phyloP scores from a whole-genome alignment of 352 stramenopile genomes.

The Pythium sp. region DNA sequence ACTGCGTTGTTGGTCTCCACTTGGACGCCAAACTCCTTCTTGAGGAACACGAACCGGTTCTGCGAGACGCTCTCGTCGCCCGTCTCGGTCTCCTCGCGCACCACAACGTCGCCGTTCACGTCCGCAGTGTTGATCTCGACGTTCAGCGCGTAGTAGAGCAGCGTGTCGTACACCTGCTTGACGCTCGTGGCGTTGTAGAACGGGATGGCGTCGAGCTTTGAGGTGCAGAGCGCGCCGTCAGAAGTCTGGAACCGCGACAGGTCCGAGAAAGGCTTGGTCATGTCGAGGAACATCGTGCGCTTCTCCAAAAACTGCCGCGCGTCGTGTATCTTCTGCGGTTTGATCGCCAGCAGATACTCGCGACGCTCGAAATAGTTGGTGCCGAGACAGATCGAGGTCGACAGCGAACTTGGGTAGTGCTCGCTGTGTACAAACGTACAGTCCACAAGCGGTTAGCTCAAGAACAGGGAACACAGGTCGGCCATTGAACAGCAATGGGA shows the following conservation, averaged over 20 bases:
- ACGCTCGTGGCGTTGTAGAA: constrained; percentile 11
- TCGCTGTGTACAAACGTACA: background rate
- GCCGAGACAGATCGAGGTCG: background rate
- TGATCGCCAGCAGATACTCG: background rate
- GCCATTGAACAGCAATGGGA: too few relatives aligned
- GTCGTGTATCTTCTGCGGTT: background rate
- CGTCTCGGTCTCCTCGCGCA: constrained; percentile 11
- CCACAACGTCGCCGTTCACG: constrained; percentile 6
- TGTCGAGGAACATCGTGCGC: constrained; percentile 19
- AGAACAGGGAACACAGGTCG: too few relatives aligned
- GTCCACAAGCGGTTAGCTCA: too few relatives aligned
- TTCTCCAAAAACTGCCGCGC: constrained; percentile 24
- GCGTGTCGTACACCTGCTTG: constrained; percentile 13
- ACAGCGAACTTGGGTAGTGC: background rate
- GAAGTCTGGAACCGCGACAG: constrained; percentile 20
- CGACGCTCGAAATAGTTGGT: background rate
- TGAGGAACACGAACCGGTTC: constrained; percentile 7
- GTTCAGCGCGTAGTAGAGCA: constrained; percentile 9
- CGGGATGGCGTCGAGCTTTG: constrained; percentile 31
- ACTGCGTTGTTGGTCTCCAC: constrained; percentile 14
- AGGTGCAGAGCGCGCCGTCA: background rate
- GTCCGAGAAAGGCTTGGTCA: constrained; percentile 23
- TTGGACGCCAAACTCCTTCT: background rate
- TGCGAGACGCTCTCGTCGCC: constrained; percentile 8
- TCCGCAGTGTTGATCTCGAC: constrained; percentile 16